phyloP scores from a whole-genome alignment of 305 asterid genomes.

The Rubia peregrina region DNA sequence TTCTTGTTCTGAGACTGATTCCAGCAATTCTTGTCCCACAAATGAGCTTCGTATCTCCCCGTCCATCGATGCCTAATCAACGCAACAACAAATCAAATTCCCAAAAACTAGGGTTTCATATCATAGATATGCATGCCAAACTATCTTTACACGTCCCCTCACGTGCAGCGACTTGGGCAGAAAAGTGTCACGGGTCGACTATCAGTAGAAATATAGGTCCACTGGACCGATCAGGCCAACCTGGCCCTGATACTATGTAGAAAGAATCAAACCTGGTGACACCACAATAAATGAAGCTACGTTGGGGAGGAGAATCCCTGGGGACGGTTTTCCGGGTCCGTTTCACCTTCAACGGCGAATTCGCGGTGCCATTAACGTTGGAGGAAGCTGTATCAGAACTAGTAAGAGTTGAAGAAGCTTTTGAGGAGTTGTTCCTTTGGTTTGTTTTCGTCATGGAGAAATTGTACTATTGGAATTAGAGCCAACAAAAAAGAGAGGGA shows the following conservation, averaged over 20 bases:
- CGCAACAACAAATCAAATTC: not conserved
- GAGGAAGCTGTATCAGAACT: not conserved
- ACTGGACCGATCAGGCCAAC: no score
- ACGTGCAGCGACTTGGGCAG: no score
- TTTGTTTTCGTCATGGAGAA: constrained; percentile 53
- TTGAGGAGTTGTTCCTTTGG: constrained; percentile 19
- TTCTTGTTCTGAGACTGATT: constrained; percentile 84
- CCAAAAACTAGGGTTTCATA: not conserved
- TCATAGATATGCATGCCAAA: not conserved
- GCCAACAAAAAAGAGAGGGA: constrained; percentile 2
- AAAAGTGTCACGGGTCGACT: no score
- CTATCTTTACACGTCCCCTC: not conserved
- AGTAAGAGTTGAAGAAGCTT: not conserved
- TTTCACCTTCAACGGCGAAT: constrained; percentile 32
- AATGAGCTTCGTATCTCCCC: constrained; percentile 81
- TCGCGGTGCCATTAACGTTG: not conserved
- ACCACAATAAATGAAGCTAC: constrained; percentile 71
- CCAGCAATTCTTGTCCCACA: constrained; percentile 94
- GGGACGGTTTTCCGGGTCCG: constrained; percentile 82
- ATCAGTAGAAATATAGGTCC: no score
- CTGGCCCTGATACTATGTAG: no score
- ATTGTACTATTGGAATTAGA: constrained; percentile 2
- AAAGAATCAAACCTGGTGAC: constrained; percentile 50
- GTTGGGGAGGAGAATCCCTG: constrained; percentile 72
- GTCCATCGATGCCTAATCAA: constrained; percentile 80